These are phyloP conservation scores for Albugo candida DNA, from an alignment of 352 stramenopile species.

Conservation along the genomic window DNA sequence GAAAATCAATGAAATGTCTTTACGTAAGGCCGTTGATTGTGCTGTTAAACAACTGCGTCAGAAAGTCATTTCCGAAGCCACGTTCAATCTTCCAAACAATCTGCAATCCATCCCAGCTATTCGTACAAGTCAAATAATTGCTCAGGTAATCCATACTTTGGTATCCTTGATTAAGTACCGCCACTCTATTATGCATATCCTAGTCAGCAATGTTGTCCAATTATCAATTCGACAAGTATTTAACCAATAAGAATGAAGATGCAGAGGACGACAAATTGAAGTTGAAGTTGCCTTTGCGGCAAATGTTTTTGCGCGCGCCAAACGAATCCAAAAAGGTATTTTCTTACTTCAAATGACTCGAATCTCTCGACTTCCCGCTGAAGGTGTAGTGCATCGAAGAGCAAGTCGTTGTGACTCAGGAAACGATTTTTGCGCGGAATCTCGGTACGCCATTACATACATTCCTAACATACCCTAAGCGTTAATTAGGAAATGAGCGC, in stretches of 20 bases:
- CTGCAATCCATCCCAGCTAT: slow-evolving; percentile 20
- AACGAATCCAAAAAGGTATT: slow-evolving; percentile 34
- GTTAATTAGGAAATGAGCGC: slow-evolving; percentile 37
- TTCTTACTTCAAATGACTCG: background rate
- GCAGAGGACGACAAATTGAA: slow-evolving; percentile 40
- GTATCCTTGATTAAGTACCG: background rate
- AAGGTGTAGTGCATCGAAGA: slow-evolving; percentile 25
- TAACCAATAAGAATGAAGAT: slow-evolving; percentile 26
- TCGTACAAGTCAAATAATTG: slow-evolving; percentile 43
- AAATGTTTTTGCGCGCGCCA: slow-evolving; percentile 35
- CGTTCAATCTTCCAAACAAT: slow-evolving; percentile 26
- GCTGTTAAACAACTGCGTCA: slow-evolving; percentile 25
- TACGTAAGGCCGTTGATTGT: slow-evolving; percentile 48
- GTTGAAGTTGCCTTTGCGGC: slow-evolving; percentile 37
- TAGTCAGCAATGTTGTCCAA: slow-evolving; percentile 64
- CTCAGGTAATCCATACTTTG: background rate
- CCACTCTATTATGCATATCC: no score
- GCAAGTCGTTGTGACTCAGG: slow-evolving; percentile 42
- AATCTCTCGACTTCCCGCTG: background rate
- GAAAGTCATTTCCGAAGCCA: slow-evolving; percentile 24
- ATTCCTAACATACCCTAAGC: background rate
- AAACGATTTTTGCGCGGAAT: slow-evolving; percentile 74
- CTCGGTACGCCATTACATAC: slow-evolving; percentile 19
- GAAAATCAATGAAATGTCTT: slow-evolving; percentile 35
- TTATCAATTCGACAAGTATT: slow-evolving; percentile 76